phyloP scores from a whole-genome alignment of 257 asterid species.

The Fraxinus americana region DNA sequence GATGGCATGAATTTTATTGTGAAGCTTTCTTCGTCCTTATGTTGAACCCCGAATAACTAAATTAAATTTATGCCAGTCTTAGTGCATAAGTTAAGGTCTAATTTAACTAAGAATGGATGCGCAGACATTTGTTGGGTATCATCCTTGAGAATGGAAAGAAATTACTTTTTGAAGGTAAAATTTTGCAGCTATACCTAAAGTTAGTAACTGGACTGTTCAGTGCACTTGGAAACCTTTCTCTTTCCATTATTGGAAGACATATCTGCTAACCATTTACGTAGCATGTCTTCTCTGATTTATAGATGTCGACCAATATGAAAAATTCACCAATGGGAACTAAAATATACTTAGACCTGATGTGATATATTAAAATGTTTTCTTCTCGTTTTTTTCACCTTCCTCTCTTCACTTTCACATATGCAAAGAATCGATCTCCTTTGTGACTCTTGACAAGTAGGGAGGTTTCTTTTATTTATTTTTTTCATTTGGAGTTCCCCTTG shows the following conservation, averaged over 20 bases:
- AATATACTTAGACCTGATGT: background rate
- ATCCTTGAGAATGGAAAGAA: background rate
- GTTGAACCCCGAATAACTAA: constrained; percentile 1
- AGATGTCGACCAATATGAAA: constrained; percentile 5
- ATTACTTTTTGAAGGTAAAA: background rate
- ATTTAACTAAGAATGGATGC: background rate
- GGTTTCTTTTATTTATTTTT: constrained; percentile 11
- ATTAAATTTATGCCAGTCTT: constrained; percentile 3
- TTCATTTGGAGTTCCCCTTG: background rate
- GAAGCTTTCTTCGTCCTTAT: background rate
- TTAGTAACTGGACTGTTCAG: background rate
- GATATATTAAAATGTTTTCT: background rate
- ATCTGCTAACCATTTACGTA: background rate
- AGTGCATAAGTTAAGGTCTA: background rate
- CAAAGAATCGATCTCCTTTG: constrained; percentile 2
- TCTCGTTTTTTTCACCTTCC: background rate
- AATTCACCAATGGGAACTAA: background rate
- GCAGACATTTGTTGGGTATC: background rate
- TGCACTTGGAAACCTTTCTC: background rate
- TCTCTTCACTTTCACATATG: constrained; percentile 7
- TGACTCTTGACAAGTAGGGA: constrained; percentile 13
- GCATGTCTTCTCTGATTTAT: background rate
- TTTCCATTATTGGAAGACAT: background rate
- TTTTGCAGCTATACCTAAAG: background rate
- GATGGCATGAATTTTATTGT: background rate